Evolutionary conservation across 768 basidiomycete genomes (phyloP), one percentile per base, ranked within the genome.

Genomic region (Pholiota microspora): DNA sequence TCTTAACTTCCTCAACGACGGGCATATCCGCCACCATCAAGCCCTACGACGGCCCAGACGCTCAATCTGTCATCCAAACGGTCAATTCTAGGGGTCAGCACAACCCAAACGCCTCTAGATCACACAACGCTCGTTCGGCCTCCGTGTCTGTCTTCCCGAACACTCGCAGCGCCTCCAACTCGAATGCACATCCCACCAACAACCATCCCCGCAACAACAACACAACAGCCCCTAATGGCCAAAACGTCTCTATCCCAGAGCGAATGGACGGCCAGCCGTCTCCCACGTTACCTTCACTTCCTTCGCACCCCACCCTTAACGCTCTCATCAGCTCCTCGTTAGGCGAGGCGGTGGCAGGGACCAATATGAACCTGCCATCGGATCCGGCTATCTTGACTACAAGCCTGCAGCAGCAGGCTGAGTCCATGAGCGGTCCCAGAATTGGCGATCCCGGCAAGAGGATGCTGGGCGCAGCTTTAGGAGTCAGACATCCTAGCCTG

Each of bases 21-120:
- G 82, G 80, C 31, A 68, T 71, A 45, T 65, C 77, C 16, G 85
- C 86, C 16, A 75, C 76, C 52, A 91, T 99, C 71, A 82, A 81
- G 62, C 94, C 97, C 1, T 99, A 98, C 73, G 95, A 95, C 69
- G 94, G 93, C 1, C 82, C 93, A 38, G 96, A 99, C 70, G 95
- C 94, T 6, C 91, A 94, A 65, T 71, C 65, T 53, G 85, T 93
- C 68, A 94, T 94, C 59, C 87, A 89, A 62, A 87, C 77, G 40
- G 91, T 93, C 58, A 93, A 93, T 69, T 67, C 89, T 45, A 84
- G 91, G 59, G 79, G 82, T 9, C 80, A 82, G 61, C 78, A 80
- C 64, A 82, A 82, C 69, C 73, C 74, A 61, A 81, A 80, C 65
- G 77, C 82, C 16, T 83, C 85, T 18, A 85, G 89, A 61, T 82